phyloP scores from a whole-genome alignment of 225 moss, liverwort and hornwort species.

The Marchantia paleacea region DNA sequence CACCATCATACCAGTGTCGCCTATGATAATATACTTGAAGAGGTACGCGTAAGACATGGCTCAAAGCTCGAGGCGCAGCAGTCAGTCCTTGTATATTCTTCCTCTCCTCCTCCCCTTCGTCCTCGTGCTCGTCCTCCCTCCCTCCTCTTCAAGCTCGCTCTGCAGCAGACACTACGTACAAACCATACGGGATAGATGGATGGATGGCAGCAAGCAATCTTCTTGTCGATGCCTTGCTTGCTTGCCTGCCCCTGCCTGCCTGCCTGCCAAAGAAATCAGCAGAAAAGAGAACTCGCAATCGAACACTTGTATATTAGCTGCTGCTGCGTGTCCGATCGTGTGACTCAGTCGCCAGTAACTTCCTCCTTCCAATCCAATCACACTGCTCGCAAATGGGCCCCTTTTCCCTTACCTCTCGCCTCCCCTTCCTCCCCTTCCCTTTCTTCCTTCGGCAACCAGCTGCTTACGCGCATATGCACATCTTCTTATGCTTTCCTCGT shows the following conservation, averaged over 20 bases:
- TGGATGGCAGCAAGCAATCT: constrained; percentile 20
- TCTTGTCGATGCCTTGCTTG: background rate
- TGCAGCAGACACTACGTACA: constrained; percentile 21
- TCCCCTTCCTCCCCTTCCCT: background rate
- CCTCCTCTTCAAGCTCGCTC: constrained; percentile 22
- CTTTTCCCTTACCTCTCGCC: background rate
- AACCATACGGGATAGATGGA: constrained; percentile 7
- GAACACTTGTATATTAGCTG: constrained; percentile 3
- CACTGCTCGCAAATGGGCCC: background rate
- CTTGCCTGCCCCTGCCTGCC: background rate
- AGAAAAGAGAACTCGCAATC: background rate
- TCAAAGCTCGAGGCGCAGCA: constrained; percentile 14
- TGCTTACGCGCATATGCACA: constrained; percentile 13
- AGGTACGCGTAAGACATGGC: constrained; percentile 54
- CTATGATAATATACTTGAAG: constrained; percentile 60
- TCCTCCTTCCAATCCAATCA: constrained; percentile 3
- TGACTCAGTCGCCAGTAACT: constrained; percentile 20
- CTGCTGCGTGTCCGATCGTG: constrained; percentile 3
- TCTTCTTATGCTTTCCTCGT: constrained; percentile 6
- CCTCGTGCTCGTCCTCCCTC: background rate
- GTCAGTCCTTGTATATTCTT: constrained; percentile 18
- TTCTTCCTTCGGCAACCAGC: constrained; percentile 9
- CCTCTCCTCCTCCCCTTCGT: background rate
- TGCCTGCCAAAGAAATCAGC: constrained; percentile 10
- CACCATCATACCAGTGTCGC: constrained; percentile 40